Evolutionary conservation across 2,329 filamentous ascomycete species (phyloP), one percentile per base, ranked within the genome.

Genomic region (Sclerotinia glacialis): DNA sequence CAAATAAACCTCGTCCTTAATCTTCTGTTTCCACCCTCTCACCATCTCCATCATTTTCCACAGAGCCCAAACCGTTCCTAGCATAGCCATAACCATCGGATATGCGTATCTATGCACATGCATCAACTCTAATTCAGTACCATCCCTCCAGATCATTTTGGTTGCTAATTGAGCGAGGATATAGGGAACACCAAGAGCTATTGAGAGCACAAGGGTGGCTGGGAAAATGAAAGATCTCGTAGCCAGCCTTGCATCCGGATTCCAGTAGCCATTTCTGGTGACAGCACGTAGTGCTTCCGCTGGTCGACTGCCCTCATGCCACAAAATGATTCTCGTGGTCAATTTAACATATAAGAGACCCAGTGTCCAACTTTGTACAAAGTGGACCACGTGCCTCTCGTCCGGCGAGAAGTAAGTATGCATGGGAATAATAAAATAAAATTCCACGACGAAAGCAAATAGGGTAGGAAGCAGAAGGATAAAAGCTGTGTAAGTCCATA

Each of bases 1-100:
- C 54, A 99, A 81, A 77, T 99, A 99, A 0, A 96, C 93, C 78
- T 99, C 96, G 77, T 99, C 96, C 49, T 92, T 83, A 56, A 99
- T 92, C 67, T 89, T 86, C 67, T 88, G 83, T 73, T 91, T 87
- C 93, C 94, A 98, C 26, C 86, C 81, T 56, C 85, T 84, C 62
- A 95, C 84, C 63, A 92, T 84, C 55, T 83, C 79, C 11, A 84
- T 74, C n/a, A 89, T 75, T 14, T 83, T 82, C 74, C 81, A 83
- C 11, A 84, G 74, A 2, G 83, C 80, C 28, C 85, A 77, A 3
- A 86, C 77, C 2, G 83, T 82, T 34, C 67, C 64, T 16, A 68
- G 67, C 11, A 72, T 49, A 23, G 62, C 69, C 18, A 76, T 40
- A 28, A 84, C 80, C 6, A 84, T 75, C 0, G 95, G 95, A 77